Conservation (phyloP, 768 basidiomycete genomes). For the Clavaria fumosa region DNA sequence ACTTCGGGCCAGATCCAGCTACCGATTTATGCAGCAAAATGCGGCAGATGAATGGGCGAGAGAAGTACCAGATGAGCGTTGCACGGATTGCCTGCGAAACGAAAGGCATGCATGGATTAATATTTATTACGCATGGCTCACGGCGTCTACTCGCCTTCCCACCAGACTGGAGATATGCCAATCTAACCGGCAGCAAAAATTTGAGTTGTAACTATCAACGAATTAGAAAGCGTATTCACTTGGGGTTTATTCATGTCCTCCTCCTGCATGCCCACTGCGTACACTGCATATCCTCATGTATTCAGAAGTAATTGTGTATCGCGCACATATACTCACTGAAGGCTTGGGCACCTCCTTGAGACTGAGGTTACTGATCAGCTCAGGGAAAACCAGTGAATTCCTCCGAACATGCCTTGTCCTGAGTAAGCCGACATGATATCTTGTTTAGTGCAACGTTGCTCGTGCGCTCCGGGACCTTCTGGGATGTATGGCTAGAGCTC, state of each 20-base stretch:
- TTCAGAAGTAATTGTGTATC: slow-evolving; percentile 1
- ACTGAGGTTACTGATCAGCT: slow-evolving; percentile 17
- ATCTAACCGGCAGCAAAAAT: slow-evolving; percentile 29
- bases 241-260: slow-evolving; percentile 79
- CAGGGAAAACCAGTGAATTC: slow-evolving; percentile 2
- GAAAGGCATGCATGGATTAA: no score
- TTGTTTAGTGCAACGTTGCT: slow-evolving; percentile 44
- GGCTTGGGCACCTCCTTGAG: slow-evolving; percentile 65
- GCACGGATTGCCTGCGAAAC: slow-evolving; percentile 72
- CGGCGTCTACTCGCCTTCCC: slow-evolving; percentile 71
- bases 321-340: slow-evolving; percentile 47
- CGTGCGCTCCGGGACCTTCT: not conserved
- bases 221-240: slow-evolving; percentile 9
- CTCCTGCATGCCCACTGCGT: slow-evolving; percentile 62
- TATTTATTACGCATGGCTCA: no score
- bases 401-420: slow-evolving; percentile 46
- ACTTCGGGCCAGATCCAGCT: slow-evolving; percentile 68
- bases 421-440: slow-evolving; percentile 57
- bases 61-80: slow-evolving; percentile 58
- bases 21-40: slow-evolving; percentile 5
- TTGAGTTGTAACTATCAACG: not conserved
- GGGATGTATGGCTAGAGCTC: no score
- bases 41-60: not conserved
- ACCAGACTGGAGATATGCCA: slow-evolving; percentile 82
- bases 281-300: slow-evolving; percentile 32